Percentiles rank a stretch among this genome's conserved stretches.
phyloP scores from a whole-genome alignment of 176 grass and related monocot species.

The Elaeis guineensis region DNA sequence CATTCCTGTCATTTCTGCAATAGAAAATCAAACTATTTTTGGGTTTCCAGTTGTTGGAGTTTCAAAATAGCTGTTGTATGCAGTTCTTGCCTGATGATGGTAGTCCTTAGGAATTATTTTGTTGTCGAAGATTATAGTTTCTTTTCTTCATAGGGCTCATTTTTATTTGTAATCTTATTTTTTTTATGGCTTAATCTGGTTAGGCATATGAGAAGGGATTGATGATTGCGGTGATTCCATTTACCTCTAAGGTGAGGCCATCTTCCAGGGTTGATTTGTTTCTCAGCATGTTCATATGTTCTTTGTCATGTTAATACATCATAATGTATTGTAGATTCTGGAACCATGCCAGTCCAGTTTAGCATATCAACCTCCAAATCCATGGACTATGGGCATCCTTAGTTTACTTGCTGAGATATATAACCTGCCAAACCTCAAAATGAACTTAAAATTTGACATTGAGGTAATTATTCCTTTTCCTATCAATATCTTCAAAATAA shows the following conservation, averaged over 20 bases:
- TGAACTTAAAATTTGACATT: slow-evolving; percentile 98
- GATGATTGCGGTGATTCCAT: slow-evolving; percentile 96
- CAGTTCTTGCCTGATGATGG: too few species aligned
- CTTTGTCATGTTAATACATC: slow-evolving; percentile 9
- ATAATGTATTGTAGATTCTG: slow-evolving; percentile 58
- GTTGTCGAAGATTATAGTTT: too few species aligned
- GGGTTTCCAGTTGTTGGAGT: too few species aligned
- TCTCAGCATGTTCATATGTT: slow-evolving; percentile 6
- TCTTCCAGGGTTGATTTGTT: slow-evolving; percentile 14
- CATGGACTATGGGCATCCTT: slow-evolving; percentile 99
- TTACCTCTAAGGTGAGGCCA: slow-evolving; percentile 80
- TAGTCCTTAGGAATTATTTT: too few species aligned
- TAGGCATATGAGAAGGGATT: slow-evolving; percentile 94
- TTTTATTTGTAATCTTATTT: slow-evolving; percentile 12
- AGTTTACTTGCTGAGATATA: slow-evolving; percentile 92
- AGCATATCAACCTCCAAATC: slow-evolving; percentile 96
- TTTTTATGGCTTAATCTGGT: slow-evolving; percentile 17
- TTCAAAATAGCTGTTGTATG: too few species aligned
- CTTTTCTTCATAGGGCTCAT: too few species aligned
- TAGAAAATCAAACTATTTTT: too few species aligned
- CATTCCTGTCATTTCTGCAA: too few species aligned
- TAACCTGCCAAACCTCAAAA: slow-evolving; percentile 95
- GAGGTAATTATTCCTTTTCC: slow-evolving; percentile 44
- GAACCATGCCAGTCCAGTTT: slow-evolving; percentile 91
- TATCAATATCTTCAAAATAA: slow-evolving; percentile 12